These are phyloP conservation scores for Saccharomyces paradoxus DNA, from an alignment of 805 yeast genomes.

Conservation along the genomic window DNA sequence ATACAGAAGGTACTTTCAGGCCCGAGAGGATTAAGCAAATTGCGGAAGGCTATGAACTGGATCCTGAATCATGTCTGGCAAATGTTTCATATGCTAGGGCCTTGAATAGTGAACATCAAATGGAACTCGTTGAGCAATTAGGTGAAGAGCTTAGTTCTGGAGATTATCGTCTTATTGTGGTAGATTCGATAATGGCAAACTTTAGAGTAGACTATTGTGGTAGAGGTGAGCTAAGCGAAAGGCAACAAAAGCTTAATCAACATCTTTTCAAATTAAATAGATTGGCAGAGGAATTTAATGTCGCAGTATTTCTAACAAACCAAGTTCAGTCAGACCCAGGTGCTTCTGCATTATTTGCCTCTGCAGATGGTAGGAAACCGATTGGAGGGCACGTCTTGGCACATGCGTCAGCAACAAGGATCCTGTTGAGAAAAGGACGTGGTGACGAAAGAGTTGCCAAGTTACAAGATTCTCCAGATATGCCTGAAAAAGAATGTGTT, in stretches of 20 bases:
- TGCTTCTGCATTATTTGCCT: constrained; percentile 67
- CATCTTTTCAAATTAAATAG: constrained; percentile 46
- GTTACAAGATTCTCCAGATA: constrained; percentile 72
- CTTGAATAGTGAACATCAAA: constrained; percentile 70
- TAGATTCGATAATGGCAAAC: constrained; percentile 73
- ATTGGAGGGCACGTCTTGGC: constrained; percentile 80
- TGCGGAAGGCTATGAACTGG: constrained; percentile 61
- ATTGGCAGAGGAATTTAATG: constrained; percentile 68
- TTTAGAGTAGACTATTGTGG: constrained; percentile 75
- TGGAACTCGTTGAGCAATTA: constrained; percentile 59
- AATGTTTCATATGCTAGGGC: constrained; percentile 72
- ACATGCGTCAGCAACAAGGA: constrained; percentile 73
- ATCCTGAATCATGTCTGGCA: constrained; percentile 60
- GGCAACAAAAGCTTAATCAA: constrained; percentile 63
- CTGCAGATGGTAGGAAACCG: constrained; percentile 79
- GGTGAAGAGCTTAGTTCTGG: constrained; percentile 63
- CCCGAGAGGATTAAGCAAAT: constrained; percentile 60
- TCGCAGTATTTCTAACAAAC: constrained; percentile 67
- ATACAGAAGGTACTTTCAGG: constrained; percentile 75
- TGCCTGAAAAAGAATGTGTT: constrained; percentile 74
- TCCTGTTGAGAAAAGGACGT: constrained; percentile 64
- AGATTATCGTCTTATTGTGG: constrained; percentile 48
- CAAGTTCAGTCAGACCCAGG: constrained; percentile 84
- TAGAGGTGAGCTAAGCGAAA: constrained; percentile 66
- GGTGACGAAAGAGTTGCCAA: constrained; percentile 77